Evolutionary conservation across 2,329 filamentous ascomycete species (phyloP).

Genomic region (Periglandula ipomoeae): DNA sequence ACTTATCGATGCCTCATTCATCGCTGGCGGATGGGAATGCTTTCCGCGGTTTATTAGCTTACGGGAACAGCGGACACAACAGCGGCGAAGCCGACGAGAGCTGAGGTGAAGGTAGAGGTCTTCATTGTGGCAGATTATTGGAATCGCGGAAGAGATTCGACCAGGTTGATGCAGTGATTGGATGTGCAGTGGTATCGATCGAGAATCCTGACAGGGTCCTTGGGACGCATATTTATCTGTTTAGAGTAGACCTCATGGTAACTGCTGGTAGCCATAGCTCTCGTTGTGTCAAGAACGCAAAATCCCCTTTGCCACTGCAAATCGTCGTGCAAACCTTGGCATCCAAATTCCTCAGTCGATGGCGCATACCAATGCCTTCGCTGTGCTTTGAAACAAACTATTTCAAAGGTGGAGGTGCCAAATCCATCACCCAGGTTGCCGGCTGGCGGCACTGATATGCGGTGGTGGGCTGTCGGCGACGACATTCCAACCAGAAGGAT

Average conservation of each 20-base stretch:
- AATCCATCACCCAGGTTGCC: not conserved
- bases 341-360: not conserved
- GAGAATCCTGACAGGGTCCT: not conserved
- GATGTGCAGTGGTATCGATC: not conserved
- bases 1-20: too few species aligned
- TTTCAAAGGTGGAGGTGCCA: not conserved
- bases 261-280: too few species aligned
- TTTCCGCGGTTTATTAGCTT: too few species aligned
- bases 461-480: not conserved
- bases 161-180: too few species aligned
- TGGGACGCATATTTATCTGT: not conserved
- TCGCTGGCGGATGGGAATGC: too few species aligned
- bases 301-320: not conserved
- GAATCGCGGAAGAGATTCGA: too few species aligned
- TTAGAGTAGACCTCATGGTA: not conserved
- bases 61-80: too few species aligned
- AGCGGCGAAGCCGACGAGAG: not conserved
- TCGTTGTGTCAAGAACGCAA: not conserved
- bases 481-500: not conserved
- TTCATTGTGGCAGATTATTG: too few species aligned
- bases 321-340: not conserved
- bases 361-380: not conserved
- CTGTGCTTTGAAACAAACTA: not conserved
- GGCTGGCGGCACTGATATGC: not conserved
- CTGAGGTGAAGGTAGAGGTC: not conserved